Base-by-base conservation (phyloP, 2,329 filamentous ascomycete genomes). In the Sarocladium strictum region DNA sequence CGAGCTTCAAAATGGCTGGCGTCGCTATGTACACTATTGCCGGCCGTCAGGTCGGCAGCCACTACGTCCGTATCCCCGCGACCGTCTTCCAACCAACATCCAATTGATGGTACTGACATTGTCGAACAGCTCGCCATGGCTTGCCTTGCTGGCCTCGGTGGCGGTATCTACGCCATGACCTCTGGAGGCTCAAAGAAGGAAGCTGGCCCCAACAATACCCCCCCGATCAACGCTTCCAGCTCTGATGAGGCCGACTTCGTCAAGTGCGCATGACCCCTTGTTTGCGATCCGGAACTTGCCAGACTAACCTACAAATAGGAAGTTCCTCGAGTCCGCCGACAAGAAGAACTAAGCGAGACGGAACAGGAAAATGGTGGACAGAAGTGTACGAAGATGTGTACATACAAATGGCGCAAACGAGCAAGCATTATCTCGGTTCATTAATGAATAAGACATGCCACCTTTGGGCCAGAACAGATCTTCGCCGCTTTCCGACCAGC, bases 191-290 rank as follows among this genome's bases (percentile, higher is more conserved):
- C 50, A 32, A 67, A 73, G 66, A 74, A 73, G 60, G 70, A 70
- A 60, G 61, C 68, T 50, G 69, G 73, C 57, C 73, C 76, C 58
- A 63, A 66, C 47, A 72, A 75, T 56, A 67, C 76, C 51, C 81
- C 81, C 59, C 81, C 81, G 52, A 81, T 84, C 74, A 83, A 84
- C 69, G 81, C 81, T 57, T 76, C 78, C 53, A 81, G 75, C 72
- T 74, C 79, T 63, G 81, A 83, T 66, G 81, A 84, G 74, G 79
- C 77, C 69, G 79, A 83, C 67, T 84, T 84, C 71, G 83, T 84
- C 75, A 81, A 83, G 81, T 84, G 69, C 73, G 77, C 32, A 38
- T 14, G 23, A 17, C 12, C n/a, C 17, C 11, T 7, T 67, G 60
- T 63, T 64, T 65, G 65, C 61, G 51, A 43, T n/a, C 26, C 51